Evolutionary conservation across 139 green algal species (phyloP).

Genomic region (Chlorella vulgaris): DNA sequence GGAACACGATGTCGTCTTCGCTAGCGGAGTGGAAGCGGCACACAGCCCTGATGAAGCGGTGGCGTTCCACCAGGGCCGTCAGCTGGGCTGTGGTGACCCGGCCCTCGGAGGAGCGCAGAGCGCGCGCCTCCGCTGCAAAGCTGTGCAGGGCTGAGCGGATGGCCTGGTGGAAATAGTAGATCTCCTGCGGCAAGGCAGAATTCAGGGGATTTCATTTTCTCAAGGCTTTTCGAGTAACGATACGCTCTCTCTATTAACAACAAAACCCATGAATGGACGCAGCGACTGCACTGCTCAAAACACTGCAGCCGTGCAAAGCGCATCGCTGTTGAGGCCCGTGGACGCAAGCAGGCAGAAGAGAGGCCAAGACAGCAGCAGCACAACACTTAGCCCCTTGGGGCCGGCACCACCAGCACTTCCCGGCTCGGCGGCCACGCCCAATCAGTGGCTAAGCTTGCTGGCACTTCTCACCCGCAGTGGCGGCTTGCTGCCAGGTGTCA

Average conservation of each 20-base stretch:
- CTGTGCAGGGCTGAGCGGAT: constrained; percentile 80
- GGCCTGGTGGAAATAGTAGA: constrained; percentile 83
- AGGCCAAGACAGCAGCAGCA: too few relatives aligned
- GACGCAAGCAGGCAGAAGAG: too few relatives aligned
- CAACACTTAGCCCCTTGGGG: too few relatives aligned
- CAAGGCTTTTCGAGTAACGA: neutral
- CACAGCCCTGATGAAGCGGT: constrained; percentile 89
- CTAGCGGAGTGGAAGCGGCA: constrained; percentile 86
- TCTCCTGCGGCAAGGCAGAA: constrained; percentile 52
- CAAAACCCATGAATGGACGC: too few relatives aligned
- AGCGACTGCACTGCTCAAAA: too few relatives aligned
- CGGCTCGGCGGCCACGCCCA: too few relatives aligned
- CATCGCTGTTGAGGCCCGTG: too few relatives aligned
- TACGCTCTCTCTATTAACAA: too few relatives aligned
- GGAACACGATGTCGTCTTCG: constrained; percentile 93
- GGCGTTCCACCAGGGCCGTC: constrained; percentile 67
- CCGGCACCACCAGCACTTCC: too few relatives aligned
- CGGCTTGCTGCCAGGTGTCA: neutral
- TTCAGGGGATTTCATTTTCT: too few relatives aligned
- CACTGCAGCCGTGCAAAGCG: too few relatives aligned
- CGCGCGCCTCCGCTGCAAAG: constrained; percentile 74
- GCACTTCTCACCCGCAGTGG: constrained; percentile 29
- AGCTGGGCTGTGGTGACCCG: constrained; percentile 49
- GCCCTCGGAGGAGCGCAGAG: constrained; percentile 42
- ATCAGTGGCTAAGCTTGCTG: neutral